Evolutionary conservation across 352 stramenopile genomes (phyloP).

Genomic region (Pythium apleroticum): DNA sequence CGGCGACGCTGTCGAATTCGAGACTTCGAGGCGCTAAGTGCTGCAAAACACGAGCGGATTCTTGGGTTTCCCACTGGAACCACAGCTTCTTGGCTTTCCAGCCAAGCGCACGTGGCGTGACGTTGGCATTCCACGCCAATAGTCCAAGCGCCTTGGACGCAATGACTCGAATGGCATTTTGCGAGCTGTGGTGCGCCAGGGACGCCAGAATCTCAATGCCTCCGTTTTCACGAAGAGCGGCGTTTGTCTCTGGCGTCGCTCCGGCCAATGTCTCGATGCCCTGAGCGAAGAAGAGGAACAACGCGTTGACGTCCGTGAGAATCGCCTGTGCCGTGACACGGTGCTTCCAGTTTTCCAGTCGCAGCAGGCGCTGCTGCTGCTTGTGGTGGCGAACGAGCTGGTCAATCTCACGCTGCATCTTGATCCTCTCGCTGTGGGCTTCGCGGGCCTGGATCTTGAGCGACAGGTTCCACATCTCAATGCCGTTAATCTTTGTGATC

Average conservation of each 20-base stretch:
- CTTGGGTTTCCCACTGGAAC: slow-evolving; percentile 48
- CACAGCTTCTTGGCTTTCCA: slow-evolving; percentile 70
- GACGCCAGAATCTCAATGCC: slow-evolving; percentile 63
- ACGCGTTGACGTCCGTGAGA: slow-evolving; percentile 59
- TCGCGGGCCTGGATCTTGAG: slow-evolving; percentile 73
- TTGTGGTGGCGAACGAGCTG: slow-evolving; percentile 52
- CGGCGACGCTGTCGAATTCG: slow-evolving; percentile 54
- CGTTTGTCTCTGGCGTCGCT: slow-evolving; percentile 44
- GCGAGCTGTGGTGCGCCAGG: slow-evolving; percentile 41
- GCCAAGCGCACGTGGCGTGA: slow-evolving; percentile 48
- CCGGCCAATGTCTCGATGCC: slow-evolving; percentile 58
- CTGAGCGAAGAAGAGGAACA: slow-evolving; percentile 71
- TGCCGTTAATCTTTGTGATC: slow-evolving; percentile 66
- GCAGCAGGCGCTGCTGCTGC: slow-evolving; percentile 58
- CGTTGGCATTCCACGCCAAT: slow-evolving; percentile 70
- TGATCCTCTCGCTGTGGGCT: slow-evolving; percentile 46
- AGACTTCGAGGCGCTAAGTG: slow-evolving; percentile 29
- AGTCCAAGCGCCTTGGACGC: slow-evolving; percentile 55
- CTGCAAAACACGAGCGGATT: slow-evolving; percentile 38
- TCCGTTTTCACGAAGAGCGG: slow-evolving; percentile 50
- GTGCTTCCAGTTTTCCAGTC: slow-evolving; percentile 73
- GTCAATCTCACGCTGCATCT: slow-evolving; percentile 45
- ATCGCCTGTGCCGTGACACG: slow-evolving; percentile 62
- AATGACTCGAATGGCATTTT: slow-evolving; percentile 40
- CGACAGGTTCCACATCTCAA: slow-evolving; percentile 83